Conservation (phyloP, 2,329 filamentous ascomycete genomes). For the Ceratocystis colombiana region DNA sequence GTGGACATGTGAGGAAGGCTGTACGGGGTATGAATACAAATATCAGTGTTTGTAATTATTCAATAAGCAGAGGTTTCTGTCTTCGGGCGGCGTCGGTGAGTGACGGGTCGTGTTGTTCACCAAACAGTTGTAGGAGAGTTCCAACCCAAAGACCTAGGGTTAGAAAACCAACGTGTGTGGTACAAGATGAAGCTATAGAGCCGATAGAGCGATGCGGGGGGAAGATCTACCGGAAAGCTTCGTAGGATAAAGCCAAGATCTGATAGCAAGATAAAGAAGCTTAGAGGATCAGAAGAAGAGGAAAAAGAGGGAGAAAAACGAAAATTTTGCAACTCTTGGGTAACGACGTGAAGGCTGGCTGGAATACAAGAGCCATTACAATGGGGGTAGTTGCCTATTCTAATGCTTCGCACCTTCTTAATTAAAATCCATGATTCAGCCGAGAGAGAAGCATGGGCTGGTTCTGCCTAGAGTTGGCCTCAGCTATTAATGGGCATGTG, state of each 20-base stretch:
- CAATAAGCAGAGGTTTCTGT: constrained; percentile 1
- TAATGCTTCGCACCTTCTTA: not conserved
- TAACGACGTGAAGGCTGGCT: not conserved
- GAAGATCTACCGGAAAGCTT: not conserved
- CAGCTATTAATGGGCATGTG: not conserved
- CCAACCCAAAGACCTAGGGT: constrained; percentile 13
- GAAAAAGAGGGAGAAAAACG: not conserved
- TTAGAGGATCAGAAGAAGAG: not conserved
- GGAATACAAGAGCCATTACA: not conserved
- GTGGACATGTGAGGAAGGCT: constrained; percentile 14
- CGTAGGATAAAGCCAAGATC: constrained; percentile 8
- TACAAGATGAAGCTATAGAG: constrained; percentile 15
- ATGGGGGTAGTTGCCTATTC: constrained; percentile 1
- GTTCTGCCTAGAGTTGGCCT: constrained; percentile 4
- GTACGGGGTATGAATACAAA: constrained; percentile 1
- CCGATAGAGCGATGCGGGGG: not conserved
- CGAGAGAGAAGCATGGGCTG: not conserved
- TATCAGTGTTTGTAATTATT: constrained; percentile 16
- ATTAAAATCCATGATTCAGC: not conserved
- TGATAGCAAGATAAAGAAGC: not conserved
- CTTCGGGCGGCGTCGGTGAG: constrained; percentile 1
- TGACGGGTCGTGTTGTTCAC: constrained; percentile 3
- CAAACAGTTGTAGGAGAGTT: constrained; percentile 6
- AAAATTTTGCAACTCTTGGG: not conserved
- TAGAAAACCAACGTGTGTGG: constrained; percentile 7